Conservation (phyloP, 1,139 yeast species). For the Hansenula sp. region DNA sequence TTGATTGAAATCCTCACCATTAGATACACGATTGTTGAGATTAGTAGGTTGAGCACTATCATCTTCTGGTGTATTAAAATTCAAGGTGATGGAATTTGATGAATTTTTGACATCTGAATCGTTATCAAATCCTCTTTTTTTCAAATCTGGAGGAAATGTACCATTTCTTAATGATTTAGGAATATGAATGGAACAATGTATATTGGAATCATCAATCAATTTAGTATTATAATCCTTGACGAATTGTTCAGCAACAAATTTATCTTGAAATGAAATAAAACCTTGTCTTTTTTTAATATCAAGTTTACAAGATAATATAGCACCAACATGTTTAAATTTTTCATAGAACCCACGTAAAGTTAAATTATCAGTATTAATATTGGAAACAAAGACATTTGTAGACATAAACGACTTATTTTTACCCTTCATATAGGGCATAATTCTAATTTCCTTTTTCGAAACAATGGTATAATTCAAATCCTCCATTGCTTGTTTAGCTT, state of each 20-base stretch:
- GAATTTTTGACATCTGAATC: not conserved
- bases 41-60: too few species aligned
- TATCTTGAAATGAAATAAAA: slow-evolving; percentile 39
- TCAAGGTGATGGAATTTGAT: slow-evolving; percentile 4
- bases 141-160: too few species aligned
- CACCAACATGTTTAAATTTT: slow-evolving; percentile 36
- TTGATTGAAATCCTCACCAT: slow-evolving; percentile 29
- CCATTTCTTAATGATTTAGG: slow-evolving; percentile 32
- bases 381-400: slow-evolving; percentile 37
- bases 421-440: slow-evolving; percentile 48
- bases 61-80: not conserved
- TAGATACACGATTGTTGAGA: slow-evolving; percentile 9
- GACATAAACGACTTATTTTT: slow-evolving; percentile 28
- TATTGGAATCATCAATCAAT: slow-evolving; percentile 25
- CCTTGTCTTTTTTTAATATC: slow-evolving; percentile 39
- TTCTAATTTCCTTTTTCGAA: slow-evolving; percentile 40
- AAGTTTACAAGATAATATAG: slow-evolving; percentile 42
- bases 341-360: slow-evolving; percentile 41
- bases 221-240: slow-evolving; percentile 32
- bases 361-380: slow-evolving; percentile 24
- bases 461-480: slow-evolving; percentile 39
- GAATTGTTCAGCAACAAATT: slow-evolving; percentile 34
- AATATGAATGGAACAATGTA: slow-evolving; percentile 40
- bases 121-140: too few species aligned
- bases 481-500: slow-evolving; percentile 39